Evolutionary conservation across 192 early-diverging fungal genomes (phyloP), one percentile per base, ranked within the genome.

Genomic region (Coemansia sp.): DNA sequence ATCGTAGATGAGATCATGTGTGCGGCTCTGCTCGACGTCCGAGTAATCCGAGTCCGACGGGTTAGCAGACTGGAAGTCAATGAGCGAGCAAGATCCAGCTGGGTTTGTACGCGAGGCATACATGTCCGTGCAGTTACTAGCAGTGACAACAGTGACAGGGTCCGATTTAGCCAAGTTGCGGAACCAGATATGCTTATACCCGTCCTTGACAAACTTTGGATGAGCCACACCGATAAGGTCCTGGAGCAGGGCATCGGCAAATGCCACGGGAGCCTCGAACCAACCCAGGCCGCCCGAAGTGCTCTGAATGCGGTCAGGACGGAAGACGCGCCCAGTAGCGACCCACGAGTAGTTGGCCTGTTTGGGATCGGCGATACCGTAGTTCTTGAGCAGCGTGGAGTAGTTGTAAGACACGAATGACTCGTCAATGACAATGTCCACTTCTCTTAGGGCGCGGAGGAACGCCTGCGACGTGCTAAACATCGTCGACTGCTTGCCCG

Each of bases 371-470:
- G 73, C 65, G 53, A 92, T 68, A 24, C 80, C 71, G 68, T 89
- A 93, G 74, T 87, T 87, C 11, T 62, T 77, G 62, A 88, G 78
- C 74, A 93, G 74, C 18, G 79, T 83, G 6, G 38, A 62, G 50
- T 89, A 78, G 55, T 67, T 71, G 62, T 72, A 71, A n/a, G 65
- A 81, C n/a, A 79, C 70, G 41, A 83, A 86, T 44, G 89, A 89
- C 80, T 92, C 90, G 80, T 92, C 91, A 62, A 94, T 89, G 13
- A 91, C 50, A 38, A 91, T 82, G 47, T 92, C 90, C 31, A 87
- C 91, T 24, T 88, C 65, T 8, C 70, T 46, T 29, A 92, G 78
- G 0, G 86, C 87, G 12, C 73, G 71, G 15, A 85, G 69, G 73
- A 94, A 89, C 10, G 80, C 81, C 3, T 74, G 57, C 8, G 77